Percentiles rank a stretch among this genome's conserved stretches.
phyloP scores from a whole-genome alignment of 139 green algal genomes.

The Yamagishiella unicocca region DNA sequence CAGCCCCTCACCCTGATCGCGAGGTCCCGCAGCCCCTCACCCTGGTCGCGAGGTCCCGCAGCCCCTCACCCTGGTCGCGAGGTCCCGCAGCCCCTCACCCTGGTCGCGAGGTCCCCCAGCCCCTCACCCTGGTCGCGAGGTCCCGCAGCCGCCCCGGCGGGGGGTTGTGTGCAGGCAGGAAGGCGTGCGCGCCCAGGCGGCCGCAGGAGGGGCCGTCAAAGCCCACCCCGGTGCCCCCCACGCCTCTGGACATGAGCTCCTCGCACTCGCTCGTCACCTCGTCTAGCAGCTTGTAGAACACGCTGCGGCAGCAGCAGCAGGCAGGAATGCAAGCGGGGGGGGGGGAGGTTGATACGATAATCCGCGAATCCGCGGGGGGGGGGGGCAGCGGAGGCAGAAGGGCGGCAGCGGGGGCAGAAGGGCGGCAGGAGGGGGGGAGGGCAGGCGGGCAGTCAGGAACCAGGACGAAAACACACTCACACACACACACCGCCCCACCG shows the following conservation, averaged over 20 bases:
- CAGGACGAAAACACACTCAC: background rate
- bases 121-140: background rate
- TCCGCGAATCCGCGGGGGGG: too few species aligned
- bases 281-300: conserved; percentile 94
- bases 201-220: conserved; percentile 66
- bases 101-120: too few species aligned
- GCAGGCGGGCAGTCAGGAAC: background rate
- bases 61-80: too few species aligned
- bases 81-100: background rate
- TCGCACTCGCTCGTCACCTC: conserved; percentile 90
- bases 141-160: background rate
- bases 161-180: conserved; percentile 69
- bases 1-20: background rate
- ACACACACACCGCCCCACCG: background rate
- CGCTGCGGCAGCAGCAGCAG: too few species aligned
- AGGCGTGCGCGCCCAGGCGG: conserved; percentile 60
- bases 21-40: background rate
- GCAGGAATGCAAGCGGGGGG: too few species aligned
- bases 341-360: too few species aligned
- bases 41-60: background rate
- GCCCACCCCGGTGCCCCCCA: conserved; percentile 71
- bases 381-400: too few species aligned
- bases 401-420: too few species aligned
- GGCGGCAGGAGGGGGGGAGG: background rate
- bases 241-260: conserved; percentile 83